phyloP scores from a whole-genome alignment of 2,329 filamentous ascomycete genomes.

The Penicillium sclerotigenum region DNA sequence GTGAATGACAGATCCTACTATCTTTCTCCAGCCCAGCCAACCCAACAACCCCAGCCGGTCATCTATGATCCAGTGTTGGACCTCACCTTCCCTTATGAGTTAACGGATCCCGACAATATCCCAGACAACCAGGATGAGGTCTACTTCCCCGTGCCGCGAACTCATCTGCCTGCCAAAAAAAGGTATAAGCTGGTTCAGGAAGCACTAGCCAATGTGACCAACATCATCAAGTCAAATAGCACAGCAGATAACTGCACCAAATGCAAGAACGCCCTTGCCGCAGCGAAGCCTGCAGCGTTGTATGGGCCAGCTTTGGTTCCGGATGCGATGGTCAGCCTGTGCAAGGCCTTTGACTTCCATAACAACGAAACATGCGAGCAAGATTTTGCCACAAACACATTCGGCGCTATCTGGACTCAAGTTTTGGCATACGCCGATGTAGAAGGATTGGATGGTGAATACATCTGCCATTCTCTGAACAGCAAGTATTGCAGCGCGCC shows the following conservation, averaged over 20 bases:
- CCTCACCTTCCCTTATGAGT: slow-evolving; percentile 52
- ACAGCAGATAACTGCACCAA: slow-evolving; percentile 49
- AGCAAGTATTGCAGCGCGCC: slow-evolving; percentile 50
- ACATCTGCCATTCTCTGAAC: slow-evolving; percentile 54
- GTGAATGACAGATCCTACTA: slow-evolving; percentile 38
- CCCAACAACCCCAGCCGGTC: slow-evolving; percentile 53
- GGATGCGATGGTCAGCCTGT: slow-evolving; percentile 51
- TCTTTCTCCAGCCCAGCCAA: slow-evolving; percentile 45
- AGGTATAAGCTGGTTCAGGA: slow-evolving; percentile 43
- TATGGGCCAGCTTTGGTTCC: slow-evolving; percentile 51
- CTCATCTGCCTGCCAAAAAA: slow-evolving; percentile 43
- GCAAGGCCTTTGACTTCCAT: slow-evolving; percentile 48
- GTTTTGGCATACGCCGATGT: slow-evolving; percentile 54
- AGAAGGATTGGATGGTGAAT: slow-evolving; percentile 53
- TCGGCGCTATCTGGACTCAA: slow-evolving; percentile 58
- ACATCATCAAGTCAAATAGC: slow-evolving; percentile 43
- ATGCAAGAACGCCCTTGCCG: slow-evolving; percentile 52
- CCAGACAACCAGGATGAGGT: slow-evolving; percentile 52
- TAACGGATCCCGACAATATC: slow-evolving; percentile 55
- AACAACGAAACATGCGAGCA: slow-evolving; percentile 49
- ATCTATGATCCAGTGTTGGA: slow-evolving; percentile 55
- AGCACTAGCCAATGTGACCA: slow-evolving; percentile 45
- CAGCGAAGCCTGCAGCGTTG: slow-evolving; percentile 51
- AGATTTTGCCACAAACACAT: slow-evolving; percentile 48
- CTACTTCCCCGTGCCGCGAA: slow-evolving; percentile 48